Percentiles rank a stretch among this genome's conserved stretches.
Conservation (phyloP, 805 yeast genomes). For the Starmerella etchellsii region DNA sequence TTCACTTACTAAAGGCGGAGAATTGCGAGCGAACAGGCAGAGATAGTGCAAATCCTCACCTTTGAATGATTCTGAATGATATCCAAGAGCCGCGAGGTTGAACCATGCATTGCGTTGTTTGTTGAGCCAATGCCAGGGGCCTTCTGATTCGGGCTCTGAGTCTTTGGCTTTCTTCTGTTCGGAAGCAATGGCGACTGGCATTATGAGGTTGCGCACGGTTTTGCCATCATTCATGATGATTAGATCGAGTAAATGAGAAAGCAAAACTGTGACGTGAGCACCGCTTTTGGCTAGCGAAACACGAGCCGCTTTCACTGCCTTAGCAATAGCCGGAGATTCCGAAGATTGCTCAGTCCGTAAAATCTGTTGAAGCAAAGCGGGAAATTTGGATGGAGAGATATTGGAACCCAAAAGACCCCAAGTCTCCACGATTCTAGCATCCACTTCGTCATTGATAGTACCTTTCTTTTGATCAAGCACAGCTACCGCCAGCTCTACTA, state of each 20-base stretch:
- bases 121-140: constrained; percentile 33
- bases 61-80: constrained; percentile 40
- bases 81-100: constrained; percentile 85
- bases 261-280: constrained; percentile 31
- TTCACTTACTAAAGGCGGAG: constrained; percentile 82
- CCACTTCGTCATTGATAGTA: constrained; percentile 17
- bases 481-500: constrained; percentile 65
- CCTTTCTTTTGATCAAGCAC: constrained; percentile 41
- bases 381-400: constrained; percentile 15
- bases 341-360: constrained; percentile 16
- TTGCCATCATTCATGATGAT: constrained; percentile 72
- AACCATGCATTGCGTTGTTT: constrained; percentile 71
- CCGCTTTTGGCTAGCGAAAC: constrained; percentile 29
- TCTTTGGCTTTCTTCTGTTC: not conserved
- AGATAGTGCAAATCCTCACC: constrained; percentile 38
- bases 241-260: constrained; percentile 51
- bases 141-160: constrained; percentile 47
- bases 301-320: constrained; percentile 40
- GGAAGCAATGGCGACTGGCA: constrained; percentile 47
- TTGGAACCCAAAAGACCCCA: constrained; percentile 21
- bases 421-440: constrained; percentile 28
- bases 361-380: constrained; percentile 12
- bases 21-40: constrained; percentile 62
- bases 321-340: constrained; percentile 10
- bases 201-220: constrained; percentile 37